Conservation (phyloP, 176 grass and related monocot genomes). For the Stipa capillata region DNA sequence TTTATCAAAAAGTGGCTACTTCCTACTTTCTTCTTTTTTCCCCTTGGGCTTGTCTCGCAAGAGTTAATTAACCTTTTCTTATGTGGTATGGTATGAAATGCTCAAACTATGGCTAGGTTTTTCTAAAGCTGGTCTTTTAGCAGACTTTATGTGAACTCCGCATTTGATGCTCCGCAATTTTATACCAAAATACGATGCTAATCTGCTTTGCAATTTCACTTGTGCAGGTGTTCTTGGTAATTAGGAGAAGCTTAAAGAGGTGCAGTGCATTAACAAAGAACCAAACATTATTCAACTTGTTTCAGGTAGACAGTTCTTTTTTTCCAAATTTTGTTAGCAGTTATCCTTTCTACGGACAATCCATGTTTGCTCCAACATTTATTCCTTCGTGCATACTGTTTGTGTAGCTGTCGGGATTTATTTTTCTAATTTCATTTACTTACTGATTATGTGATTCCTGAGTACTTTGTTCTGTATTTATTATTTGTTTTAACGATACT, state of each 20-base stretch:
- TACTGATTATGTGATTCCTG: neutral
- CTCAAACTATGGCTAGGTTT: neutral
- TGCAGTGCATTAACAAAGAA: constrained; percentile 96
- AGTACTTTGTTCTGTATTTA: neutral
- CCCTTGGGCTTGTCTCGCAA: neutral
- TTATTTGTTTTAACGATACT: neutral
- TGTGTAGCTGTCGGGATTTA: neutral
- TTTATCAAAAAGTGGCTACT: neutral
- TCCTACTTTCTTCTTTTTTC: neutral
- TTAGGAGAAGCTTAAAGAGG: constrained; percentile 98
- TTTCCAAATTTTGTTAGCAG: neutral
- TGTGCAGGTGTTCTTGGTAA: constrained; percentile 90
- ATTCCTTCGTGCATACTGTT: neutral
- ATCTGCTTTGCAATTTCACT: constrained; percentile 7
- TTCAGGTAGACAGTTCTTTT: constrained; percentile 49
- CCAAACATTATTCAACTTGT: constrained; percentile 89
- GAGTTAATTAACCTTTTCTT: neutral
- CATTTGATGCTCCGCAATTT: neutral
- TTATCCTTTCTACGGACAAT: constrained; percentile 4
- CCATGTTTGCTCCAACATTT: constrained; percentile 16
- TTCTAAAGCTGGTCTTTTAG: neutral
- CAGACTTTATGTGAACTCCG: neutral
- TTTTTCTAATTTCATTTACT: neutral
- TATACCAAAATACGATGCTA: neutral
- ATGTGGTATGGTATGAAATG: neutral